phyloP scores from a whole-genome alignment of 2,329 filamentous ascomycete species.

The Ascochyta viciae-villosae region DNA sequence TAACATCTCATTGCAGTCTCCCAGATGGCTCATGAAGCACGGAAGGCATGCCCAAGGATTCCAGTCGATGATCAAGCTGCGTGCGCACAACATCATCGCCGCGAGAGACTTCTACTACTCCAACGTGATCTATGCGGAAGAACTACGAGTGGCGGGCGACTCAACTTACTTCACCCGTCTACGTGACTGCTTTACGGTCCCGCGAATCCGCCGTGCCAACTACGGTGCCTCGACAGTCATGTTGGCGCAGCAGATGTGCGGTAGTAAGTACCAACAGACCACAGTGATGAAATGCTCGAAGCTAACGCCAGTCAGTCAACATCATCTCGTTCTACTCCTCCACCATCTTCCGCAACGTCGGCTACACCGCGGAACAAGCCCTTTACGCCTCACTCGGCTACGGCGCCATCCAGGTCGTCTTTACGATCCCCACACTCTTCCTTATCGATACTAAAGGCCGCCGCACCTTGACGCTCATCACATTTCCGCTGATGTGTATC shows the following conservation, averaged over 20 bases:
- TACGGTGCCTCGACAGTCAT: constrained; percentile 51
- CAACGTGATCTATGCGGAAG: constrained; percentile 45
- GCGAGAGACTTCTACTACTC: constrained; percentile 50
- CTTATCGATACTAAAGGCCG: constrained; percentile 50
- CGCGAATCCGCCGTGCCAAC: constrained; percentile 48
- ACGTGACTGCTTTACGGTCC: constrained; percentile 56
- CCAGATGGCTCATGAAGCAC: constrained; percentile 51
- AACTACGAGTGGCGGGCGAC: constrained; percentile 42
- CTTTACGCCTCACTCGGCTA: constrained; percentile 48
- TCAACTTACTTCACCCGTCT: constrained; percentile 53
- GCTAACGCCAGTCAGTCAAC: constrained; percentile 57
- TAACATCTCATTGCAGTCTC: constrained; percentile 29
- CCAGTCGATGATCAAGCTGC: constrained; percentile 55
- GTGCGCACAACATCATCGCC: constrained; percentile 44
- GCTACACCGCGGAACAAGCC: constrained; percentile 37
- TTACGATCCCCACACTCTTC: constrained; percentile 48
- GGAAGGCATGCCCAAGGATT: constrained; percentile 52
- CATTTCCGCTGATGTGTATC: constrained; percentile 48
- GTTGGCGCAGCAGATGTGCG: constrained; percentile 51
- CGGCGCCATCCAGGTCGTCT: constrained; percentile 46
- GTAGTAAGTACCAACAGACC: constrained; percentile 22
- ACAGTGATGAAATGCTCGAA: accelerated
- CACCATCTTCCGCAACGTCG: constrained; percentile 67
- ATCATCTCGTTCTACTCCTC: constrained; percentile 84
- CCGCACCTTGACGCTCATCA: constrained; percentile 41